Evolutionary conservation across 495 filamentous ascomycete species (phyloP).

Genomic region (Penicillium psychrofluorescens): DNA sequence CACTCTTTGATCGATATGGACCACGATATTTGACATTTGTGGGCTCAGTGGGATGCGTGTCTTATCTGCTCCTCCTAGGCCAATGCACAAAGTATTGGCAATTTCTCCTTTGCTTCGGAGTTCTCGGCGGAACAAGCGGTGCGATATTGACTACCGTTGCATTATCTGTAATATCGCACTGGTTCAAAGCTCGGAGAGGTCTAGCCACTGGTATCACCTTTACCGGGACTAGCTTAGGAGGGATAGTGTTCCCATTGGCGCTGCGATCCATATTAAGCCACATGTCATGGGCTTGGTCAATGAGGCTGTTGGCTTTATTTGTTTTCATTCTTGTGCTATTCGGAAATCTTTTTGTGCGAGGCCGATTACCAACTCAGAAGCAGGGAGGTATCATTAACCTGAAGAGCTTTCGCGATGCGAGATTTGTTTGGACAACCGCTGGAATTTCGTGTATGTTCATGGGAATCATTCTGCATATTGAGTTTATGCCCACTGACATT

Average conservation of each 20-base stretch:
- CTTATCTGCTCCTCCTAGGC: conserved; percentile 46
- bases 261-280: conserved; percentile 38
- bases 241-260: conserved; percentile 52
- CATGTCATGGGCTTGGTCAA: conserved; percentile 51
- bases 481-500: no score
- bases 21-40: conserved; percentile 40
- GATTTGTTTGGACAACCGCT: conserved; percentile 19
- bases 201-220: conserved; percentile 23
- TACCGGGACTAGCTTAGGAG: conserved; percentile 34
- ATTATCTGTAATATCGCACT: conserved; percentile 22
- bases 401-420: conserved; percentile 42
- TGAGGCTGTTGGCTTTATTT: conserved; percentile 39
- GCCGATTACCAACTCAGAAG: conserved; percentile 13
- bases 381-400: conserved; percentile 39
- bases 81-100: conserved; percentile 51
- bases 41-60: conserved; percentile 40
- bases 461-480: no score
- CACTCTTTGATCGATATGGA: conserved; percentile 54
- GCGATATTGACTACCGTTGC: conserved; percentile 46
- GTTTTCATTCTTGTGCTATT: conserved; percentile 42
- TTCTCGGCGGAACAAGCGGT: conserved; percentile 45
- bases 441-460: conserved; percentile 20
- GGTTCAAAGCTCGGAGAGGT: conserved; percentile 20
- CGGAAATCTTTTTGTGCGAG: conserved; percentile 31
- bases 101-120: conserved; percentile 51